phyloP scores from a whole-genome alignment of 2,329 filamentous ascomycete genomes.

The Plenodomus lindquistii region DNA sequence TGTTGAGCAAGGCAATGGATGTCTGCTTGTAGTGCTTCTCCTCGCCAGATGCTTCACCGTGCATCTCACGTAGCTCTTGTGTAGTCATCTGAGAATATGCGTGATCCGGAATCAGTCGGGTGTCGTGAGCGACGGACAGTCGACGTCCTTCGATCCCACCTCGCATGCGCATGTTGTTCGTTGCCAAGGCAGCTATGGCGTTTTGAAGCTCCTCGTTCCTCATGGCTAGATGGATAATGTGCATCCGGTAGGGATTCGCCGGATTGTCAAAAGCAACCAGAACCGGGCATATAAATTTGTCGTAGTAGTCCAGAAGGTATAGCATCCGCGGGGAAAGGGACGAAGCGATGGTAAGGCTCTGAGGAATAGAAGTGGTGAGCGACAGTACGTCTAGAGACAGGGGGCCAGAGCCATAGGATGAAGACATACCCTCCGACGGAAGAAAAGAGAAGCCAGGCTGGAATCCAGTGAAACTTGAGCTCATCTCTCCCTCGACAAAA shows the following conservation, averaged over 20 bases:
- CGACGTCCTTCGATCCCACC: conserved; percentile 60
- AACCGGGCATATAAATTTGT: conserved; percentile 87
- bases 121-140: conserved; percentile 36
- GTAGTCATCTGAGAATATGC: conserved; percentile 44
- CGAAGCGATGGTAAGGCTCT: conserved; percentile 56
- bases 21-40: conserved; percentile 84
- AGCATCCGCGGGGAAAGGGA: conserved; percentile 75
- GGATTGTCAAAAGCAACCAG: conserved; percentile 90
- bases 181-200: conserved; percentile 84
- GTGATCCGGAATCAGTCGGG: conserved; percentile 40
- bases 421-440: conserved; percentile 47
- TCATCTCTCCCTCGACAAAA: conserved; percentile 45
- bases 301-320: conserved; percentile 91
- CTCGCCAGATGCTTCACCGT: conserved; percentile 66
- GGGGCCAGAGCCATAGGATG: conserved; percentile 43
- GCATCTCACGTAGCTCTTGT: conserved; percentile 44
- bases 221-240: conserved; percentile 77
- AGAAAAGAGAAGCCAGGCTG: conserved; percentile 46
- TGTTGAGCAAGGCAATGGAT: conserved; percentile 81
- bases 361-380: conserved; percentile 48
- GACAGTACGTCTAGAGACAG: conserved; percentile 43
- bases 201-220: conserved; percentile 84
- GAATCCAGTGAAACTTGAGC: conserved; percentile 42
- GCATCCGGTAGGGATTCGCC: conserved; percentile 78
- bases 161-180: conserved; percentile 89